These are phyloP conservation scores for Biancaea sappan DNA, from an alignment of 306 rosid genomes.

Conservation along the genomic window DNA sequence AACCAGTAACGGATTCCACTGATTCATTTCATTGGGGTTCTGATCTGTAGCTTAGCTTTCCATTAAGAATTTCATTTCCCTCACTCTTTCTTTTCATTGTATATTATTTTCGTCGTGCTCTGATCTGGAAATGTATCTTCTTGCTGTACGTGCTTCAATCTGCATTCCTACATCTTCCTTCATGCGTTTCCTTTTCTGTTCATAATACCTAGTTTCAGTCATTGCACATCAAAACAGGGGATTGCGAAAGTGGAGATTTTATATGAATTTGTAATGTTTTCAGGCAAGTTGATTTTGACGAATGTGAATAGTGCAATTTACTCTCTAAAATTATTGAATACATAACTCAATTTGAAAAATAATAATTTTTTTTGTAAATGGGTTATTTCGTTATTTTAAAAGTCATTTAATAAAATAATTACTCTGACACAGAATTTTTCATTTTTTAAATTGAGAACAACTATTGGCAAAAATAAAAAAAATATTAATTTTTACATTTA, in stretches of 20 bases:
- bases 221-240: too few relatives aligned
- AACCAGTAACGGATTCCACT: background rate
- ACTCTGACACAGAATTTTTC: too few relatives aligned
- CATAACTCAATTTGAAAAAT: too few relatives aligned
- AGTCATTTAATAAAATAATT: too few relatives aligned
- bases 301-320: too few relatives aligned
- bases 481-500: too few relatives aligned
- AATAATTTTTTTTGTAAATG: too few relatives aligned
- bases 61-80: background rate
- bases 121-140: constrained; percentile 36
- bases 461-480: too few relatives aligned
- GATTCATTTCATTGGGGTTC: constrained; percentile 14
- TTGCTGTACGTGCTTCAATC: background rate
- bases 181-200: constrained; percentile 5
- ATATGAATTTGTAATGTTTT: background rate
- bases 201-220: constrained; percentile 49
- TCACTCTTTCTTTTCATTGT: too few relatives aligned
- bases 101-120: background rate
- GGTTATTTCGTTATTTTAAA: too few relatives aligned
- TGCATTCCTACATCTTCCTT: constrained; percentile 40
- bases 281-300: background rate
- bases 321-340: too few relatives aligned
- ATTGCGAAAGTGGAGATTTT: background rate
- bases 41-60: constrained; percentile 33
- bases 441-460: too few relatives aligned